These are phyloP conservation scores for Colletotrichum ledebouriae DNA, from an alignment of 2,329 filamentous ascomycete genomes.

Conservation along the genomic window DNA sequence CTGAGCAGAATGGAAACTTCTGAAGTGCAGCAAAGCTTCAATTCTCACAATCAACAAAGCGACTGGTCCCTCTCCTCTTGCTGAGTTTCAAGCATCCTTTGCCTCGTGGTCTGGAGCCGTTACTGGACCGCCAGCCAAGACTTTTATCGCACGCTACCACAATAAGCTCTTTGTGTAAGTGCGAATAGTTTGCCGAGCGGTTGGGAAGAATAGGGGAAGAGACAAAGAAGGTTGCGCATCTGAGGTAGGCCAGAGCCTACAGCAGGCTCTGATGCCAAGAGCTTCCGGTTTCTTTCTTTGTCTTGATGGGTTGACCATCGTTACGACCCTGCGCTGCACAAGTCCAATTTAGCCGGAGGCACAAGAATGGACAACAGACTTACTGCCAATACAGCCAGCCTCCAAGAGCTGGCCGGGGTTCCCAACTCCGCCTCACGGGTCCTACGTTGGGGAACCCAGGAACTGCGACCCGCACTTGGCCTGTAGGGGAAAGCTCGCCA, in stretches of 20 bases:
- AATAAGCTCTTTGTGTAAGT: slow-evolving; percentile 1
- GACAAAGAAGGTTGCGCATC: neutral
- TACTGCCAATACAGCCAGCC: neutral
- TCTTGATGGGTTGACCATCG: neutral
- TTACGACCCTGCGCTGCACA: neutral
- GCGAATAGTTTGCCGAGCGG: neutral
- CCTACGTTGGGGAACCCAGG: slow-evolving; percentile 15
- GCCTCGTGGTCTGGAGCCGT: neutral
- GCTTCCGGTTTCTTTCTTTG: neutral
- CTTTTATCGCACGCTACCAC: neutral
- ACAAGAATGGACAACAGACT: neutral
- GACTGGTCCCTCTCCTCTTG: neutral
- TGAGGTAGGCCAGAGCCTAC: neutral
- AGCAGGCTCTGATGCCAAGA: neutral
- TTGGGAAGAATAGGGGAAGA: neutral
- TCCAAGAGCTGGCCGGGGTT: neutral
- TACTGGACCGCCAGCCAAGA: neutral
- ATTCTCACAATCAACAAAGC: neutral
- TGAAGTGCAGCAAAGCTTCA: neutral
- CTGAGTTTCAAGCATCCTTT: neutral
- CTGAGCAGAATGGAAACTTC: neutral
- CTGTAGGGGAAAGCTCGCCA: neutral
- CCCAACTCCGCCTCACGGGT: slow-evolving; percentile 27
- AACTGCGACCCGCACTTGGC: neutral
- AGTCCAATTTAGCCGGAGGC: no score